A percentile compares a stretch with the other conserved stretches of the same genome.
These are phyloP conservation scores for Avicennia marina DNA, from an alignment of 257 asterid species.

Conservation along the genomic window DNA sequence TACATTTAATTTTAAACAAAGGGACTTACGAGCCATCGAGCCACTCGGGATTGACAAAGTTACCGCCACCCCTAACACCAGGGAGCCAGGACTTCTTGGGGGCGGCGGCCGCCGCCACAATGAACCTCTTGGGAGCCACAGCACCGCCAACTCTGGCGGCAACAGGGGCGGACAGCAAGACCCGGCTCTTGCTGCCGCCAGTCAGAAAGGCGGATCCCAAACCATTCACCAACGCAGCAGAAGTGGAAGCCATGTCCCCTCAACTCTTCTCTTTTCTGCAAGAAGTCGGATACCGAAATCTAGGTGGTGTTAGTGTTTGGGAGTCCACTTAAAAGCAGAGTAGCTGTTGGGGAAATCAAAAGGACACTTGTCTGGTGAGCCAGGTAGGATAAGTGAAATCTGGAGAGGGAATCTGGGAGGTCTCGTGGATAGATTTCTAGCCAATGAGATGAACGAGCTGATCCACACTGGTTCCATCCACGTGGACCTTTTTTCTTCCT, in stretches of 20 bases:
- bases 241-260: conserved; percentile 97
- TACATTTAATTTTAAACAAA: background rate
- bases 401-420: too few relatives aligned
- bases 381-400: background rate
- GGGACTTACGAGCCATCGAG: conserved; percentile 97
- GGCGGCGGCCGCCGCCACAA: conserved; percentile 62
- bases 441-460: background rate
- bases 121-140: conserved; percentile 44
- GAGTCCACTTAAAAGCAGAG: too few relatives aligned
- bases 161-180: conserved; percentile 39
- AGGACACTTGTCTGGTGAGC: background rate
- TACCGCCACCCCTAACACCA: conserved; percentile 62
- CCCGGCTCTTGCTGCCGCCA: conserved; percentile 68
- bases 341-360: background rate
- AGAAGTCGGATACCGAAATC: background rate
- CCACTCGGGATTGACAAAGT: conserved; percentile 84
- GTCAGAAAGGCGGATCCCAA: conserved; percentile 69
- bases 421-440: background rate
- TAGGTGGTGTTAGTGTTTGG: too few relatives aligned
- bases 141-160: conserved; percentile 37
- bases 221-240: conserved; percentile 83
- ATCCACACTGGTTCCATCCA: background rate
- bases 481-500: background rate
- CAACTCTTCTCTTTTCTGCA: too few relatives aligned
- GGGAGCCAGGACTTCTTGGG: conserved; percentile 95